These are phyloP conservation scores for Amniculicola lignicola DNA, from an alignment of 495 filamentous ascomycete genomes.

Conservation along the genomic window DNA sequence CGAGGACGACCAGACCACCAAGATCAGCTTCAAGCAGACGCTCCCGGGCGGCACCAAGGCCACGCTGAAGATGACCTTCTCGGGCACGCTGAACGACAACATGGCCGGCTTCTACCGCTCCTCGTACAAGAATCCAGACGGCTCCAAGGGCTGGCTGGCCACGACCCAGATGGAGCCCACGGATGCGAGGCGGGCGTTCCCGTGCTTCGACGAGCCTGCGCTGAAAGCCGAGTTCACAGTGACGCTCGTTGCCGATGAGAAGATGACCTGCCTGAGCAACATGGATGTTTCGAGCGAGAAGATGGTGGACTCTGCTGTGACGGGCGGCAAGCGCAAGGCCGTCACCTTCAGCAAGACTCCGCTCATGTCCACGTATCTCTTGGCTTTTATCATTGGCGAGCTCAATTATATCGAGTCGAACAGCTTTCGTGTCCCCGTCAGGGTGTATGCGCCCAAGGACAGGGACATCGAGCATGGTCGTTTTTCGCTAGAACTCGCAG, in stretches of 20 bases:
- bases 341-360: constrained; percentile 73
- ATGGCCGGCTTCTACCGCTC: constrained; percentile 83
- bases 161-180: constrained; percentile 84
- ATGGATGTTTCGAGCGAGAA: constrained; percentile 71
- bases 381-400: constrained; percentile 74
- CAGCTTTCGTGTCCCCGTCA: constrained; percentile 68
- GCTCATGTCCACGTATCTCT: constrained; percentile 73
- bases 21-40: constrained; percentile 55
- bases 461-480: constrained; percentile 63
- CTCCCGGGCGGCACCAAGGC: constrained; percentile 59
- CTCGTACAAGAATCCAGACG: constrained; percentile 65
- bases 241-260: constrained; percentile 69
- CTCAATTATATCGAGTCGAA: constrained; percentile 73
- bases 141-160: constrained; percentile 61
- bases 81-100: constrained; percentile 69
- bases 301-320: constrained; percentile 55
- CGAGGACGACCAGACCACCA: constrained; percentile 62
- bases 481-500: constrained; percentile 67
- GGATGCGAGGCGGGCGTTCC: constrained; percentile 70
- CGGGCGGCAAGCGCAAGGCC: constrained; percentile 59
- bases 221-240: constrained; percentile 72
- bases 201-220: constrained; percentile 75
- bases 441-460: constrained; percentile 65
- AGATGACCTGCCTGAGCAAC: constrained; percentile 73
- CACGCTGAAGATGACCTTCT: constrained; percentile 64